Evolutionary conservation across 768 basidiomycete genomes (phyloP).

Genomic region (Mycena rebaudengoi): DNA sequence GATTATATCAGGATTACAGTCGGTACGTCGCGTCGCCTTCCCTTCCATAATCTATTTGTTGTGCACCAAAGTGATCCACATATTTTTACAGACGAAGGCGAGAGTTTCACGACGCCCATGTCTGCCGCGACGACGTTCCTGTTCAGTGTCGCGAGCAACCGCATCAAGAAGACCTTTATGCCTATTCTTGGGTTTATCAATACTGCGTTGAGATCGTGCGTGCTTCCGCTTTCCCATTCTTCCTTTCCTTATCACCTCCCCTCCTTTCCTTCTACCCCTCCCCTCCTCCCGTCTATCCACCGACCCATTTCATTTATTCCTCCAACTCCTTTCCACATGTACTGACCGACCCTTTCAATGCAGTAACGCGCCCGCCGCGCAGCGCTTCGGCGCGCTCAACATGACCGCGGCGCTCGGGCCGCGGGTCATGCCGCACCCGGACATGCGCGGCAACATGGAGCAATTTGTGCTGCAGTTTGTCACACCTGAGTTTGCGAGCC

Average conservation of each 20-base stretch:
- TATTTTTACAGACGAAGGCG: conserved; percentile 74
- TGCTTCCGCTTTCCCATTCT: neutral
- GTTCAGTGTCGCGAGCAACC: conserved; percentile 76
- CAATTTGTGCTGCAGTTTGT: conserved; percentile 79
- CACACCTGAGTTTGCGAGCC: conserved; percentile 71
- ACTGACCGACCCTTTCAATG: neutral
- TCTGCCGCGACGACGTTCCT: conserved; percentile 85
- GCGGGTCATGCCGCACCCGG: conserved; percentile 86
- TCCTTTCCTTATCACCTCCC: neutral
- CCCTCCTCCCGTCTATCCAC: too few relatives aligned
- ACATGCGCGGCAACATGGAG: conserved; percentile 81
- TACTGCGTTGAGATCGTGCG: conserved; percentile 68
- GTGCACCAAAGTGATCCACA: neutral
- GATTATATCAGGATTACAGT: conserved; percentile 82
- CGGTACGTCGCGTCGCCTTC: conserved; percentile 53
- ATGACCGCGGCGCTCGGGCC: conserved; percentile 80
- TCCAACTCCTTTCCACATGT: neutral
- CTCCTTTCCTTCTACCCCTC: neutral
- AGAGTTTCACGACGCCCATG: conserved; percentile 78
- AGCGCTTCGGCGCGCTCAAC: conserved; percentile 87
- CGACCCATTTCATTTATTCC: too few relatives aligned
- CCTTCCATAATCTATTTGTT: neutral
- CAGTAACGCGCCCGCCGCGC: conserved; percentile 58
- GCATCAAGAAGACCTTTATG: conserved; percentile 84
- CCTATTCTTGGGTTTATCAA: conserved; percentile 84